Evolutionary conservation across 352 stramenopile genomes (phyloP), one percentile per base, ranked within the genome.

Genomic region (Globisporangium iwayamae): DNA sequence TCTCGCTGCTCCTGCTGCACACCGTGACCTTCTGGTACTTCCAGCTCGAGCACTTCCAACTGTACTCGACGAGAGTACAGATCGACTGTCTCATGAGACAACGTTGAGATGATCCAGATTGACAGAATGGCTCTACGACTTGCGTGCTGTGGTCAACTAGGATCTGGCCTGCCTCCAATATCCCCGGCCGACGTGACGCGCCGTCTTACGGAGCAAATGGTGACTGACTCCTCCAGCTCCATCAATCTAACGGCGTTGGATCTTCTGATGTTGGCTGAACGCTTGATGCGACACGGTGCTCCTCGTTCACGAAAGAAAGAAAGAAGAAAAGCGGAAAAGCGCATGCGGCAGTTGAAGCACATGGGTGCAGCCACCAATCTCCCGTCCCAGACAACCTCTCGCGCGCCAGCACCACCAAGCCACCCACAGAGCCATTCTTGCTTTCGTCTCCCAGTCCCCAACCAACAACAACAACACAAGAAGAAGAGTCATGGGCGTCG

Each of bases 1-100:
- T 77, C 2, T 74, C 72, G 52, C 69, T 90, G 10, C 62, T 89
- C 28, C 5, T 76, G 9, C 45, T 81, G 36, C 81, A 90, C 62
- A 48, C 72, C 1, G 50, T 85, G 18, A 74, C 84, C 14, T 82
- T 68, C 62, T 75, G 58, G 60, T 67, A 79, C 54, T 87, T 85
- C 53, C 79, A 87, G 63, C 68, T 74, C 7, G 52, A 79, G 39
- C 72, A 62, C 18, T 71, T 90, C 10, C 66, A 81, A 51, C 62
- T 91, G 45, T 45, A 18, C 8, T 28, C 1, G 25, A 28, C 25
- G 25, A 28, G 25, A 28, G 25, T 28, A 25, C 25, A 28, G 25
- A 28, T 28, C 25, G 25, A 28, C 25, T 28, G 25, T 28, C 25
- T 28, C 25, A 28, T 28, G 25, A 36, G 32, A 36, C 32, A 36